phyloP scores from a whole-genome alignment of 345 rosid genomes.

The Melaleuca alternifolia region DNA sequence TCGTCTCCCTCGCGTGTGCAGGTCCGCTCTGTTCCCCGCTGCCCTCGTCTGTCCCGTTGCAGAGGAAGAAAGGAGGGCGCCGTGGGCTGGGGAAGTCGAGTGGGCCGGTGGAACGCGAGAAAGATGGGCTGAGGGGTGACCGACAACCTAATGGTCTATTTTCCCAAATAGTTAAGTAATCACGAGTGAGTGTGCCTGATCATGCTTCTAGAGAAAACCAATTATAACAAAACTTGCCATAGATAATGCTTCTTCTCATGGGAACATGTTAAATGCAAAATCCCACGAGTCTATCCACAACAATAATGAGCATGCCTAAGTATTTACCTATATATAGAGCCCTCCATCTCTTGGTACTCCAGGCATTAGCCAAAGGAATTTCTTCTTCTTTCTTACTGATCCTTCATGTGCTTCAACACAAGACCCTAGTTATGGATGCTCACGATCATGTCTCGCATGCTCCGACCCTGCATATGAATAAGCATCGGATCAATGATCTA shows the following conservation, averaged over 20 bases:
- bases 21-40: too few species aligned
- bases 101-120: too few species aligned
- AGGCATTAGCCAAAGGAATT: not conserved
- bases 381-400: not conserved
- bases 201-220: not conserved
- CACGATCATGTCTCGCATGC: not conserved
- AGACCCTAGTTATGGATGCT: not conserved
- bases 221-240: not conserved
- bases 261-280: not conserved
- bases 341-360: not conserved
- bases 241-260: not conserved
- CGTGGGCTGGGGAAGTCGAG: too few species aligned
- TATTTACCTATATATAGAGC: not conserved
- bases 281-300: not conserved
- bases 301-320: not conserved
- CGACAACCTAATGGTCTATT: not conserved
- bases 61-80: too few species aligned
- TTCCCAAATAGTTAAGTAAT: not conserved
- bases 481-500: not conserved
- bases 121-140: too few species aligned
- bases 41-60: too few species aligned
- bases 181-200: not conserved
- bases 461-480: not conserved
- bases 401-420: not conserved
- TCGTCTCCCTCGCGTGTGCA: too few species aligned